Evolutionary conservation across 306 rosid genomes (phyloP).

Genomic region (Leucaena leucocephala): DNA sequence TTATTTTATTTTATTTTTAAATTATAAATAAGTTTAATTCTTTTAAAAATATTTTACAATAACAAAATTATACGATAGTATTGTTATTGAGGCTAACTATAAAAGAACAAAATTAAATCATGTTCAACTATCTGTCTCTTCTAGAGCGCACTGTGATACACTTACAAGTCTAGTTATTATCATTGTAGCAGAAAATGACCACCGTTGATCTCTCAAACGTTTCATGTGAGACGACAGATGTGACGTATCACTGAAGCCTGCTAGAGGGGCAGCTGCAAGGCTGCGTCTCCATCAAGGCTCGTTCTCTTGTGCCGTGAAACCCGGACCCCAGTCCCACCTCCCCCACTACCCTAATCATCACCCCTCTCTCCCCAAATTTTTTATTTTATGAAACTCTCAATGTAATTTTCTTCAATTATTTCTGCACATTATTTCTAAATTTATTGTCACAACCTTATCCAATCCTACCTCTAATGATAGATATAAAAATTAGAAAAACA

Average conservation of each 20-base stretch:
- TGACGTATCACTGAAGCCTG: constrained; percentile 50
- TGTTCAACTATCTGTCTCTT: background rate
- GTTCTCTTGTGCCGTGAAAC: constrained; percentile 58
- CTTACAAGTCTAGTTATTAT: background rate
- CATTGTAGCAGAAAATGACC: background rate
- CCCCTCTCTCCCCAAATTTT: background rate
- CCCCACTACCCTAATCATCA: background rate
- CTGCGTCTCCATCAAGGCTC: constrained; percentile 47
- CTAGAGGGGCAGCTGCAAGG: constrained; percentile 30
- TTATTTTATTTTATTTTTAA: too few relatives aligned
- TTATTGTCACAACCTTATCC: too few relatives aligned
- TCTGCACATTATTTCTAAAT: too few relatives aligned
- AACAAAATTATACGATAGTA: too few relatives aligned
- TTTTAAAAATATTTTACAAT: too few relatives aligned
- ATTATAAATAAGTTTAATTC: too few relatives aligned
- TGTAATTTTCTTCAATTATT: too few relatives aligned
- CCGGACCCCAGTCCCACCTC: constrained; percentile 48
- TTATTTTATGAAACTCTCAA: too few relatives aligned
- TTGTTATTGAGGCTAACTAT: too few relatives aligned
- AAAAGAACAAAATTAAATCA: background rate
- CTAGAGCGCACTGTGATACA: background rate
- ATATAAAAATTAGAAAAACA: too few relatives aligned
- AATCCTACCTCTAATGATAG: too few relatives aligned
- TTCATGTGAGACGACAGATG: too few relatives aligned
- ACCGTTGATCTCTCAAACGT: background rate